Evolutionary conservation across 371 early-diverging fungal species (phyloP).

Genomic region (Mucor plumbeus): DNA sequence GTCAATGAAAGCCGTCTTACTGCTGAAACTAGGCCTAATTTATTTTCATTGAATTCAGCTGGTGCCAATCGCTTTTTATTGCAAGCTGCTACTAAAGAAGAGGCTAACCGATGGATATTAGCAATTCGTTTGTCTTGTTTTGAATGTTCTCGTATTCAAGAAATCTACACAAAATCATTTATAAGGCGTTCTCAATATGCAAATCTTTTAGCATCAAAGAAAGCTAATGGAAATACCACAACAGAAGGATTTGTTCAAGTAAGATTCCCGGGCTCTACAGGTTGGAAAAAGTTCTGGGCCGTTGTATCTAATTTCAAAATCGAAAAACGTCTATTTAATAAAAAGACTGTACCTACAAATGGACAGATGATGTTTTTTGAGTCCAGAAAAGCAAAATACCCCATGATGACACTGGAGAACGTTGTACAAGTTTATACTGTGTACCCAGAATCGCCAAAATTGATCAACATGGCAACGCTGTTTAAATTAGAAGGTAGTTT

Average conservation of each 20-base stretch:
- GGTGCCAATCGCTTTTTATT: conserved; percentile 71
- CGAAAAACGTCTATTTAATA: conserved; percentile 62
- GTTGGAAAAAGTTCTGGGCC: conserved; percentile 70
- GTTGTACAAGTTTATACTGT: conserved; percentile 75
- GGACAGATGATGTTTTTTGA: conserved; percentile 67
- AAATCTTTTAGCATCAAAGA: neutral
- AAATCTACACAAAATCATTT: conserved; percentile 74
- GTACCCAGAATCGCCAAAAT: conserved; percentile 65
- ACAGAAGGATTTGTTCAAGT: conserved; percentile 59
- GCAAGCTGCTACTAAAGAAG: conserved; percentile 49
- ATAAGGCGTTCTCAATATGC: conserved; percentile 45
- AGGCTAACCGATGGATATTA: conserved; percentile 25
- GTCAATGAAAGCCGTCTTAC: conserved; percentile 50
- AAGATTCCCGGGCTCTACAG: conserved; percentile 65
- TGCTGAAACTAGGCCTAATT: conserved; percentile 39
- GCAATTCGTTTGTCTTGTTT: conserved; percentile 73
- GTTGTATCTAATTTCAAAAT: conserved; percentile 58
- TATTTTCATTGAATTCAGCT: conserved; percentile 68
- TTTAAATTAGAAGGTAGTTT: conserved; percentile 52
- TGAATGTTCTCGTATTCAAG: conserved; percentile 76
- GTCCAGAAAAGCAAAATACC: conserved; percentile 62
- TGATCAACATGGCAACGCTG: conserved; percentile 45
- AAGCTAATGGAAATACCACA: neutral
- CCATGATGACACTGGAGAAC: conserved; percentile 59
- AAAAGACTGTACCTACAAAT: conserved; percentile 51